Conservation (phyloP, 768 basidiomycete species). For the Pseudohyphozyma bogoriensis region DNA sequence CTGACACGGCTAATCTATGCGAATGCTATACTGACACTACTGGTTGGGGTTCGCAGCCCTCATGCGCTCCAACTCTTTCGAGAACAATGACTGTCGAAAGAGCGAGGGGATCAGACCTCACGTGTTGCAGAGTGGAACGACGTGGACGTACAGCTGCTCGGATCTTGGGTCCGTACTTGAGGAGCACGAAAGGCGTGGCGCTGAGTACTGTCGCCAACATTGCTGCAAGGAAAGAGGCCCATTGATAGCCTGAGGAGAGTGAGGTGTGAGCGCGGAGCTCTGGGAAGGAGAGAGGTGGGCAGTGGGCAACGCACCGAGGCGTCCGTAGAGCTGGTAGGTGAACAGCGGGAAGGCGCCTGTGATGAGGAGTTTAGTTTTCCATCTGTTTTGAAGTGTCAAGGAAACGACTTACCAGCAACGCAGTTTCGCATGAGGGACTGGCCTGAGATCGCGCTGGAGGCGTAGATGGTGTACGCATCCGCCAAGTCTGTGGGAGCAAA, state of each 20-base stretch:
- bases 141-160: conserved; percentile 33
- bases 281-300: conserved; percentile 9
- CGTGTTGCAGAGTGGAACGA: background rate
- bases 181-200: conserved; percentile 3
- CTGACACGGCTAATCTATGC: too few species aligned
- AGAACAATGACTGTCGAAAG: conserved; percentile 10
- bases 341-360: conserved; percentile 57
- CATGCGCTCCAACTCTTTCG: conserved; percentile 25
- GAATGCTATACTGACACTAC: too few species aligned
- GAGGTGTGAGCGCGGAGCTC: background rate
- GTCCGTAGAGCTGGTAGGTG: conserved; percentile 49
- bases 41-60: too few species aligned
- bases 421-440: conserved; percentile 31
- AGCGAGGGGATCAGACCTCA: background rate
- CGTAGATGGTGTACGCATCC: conserved; percentile 38
- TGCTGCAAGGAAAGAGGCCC: conserved; percentile 32
- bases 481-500: too few species aligned
- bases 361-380: too few species aligned
- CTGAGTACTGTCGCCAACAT: conserved; percentile 1
- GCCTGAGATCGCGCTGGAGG: conserved; percentile 34
- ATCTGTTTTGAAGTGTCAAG: too few species aligned
- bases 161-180: conserved; percentile 29
- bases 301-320: conserved; percentile 47
- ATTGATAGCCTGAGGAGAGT: conserved; percentile 28
- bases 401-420: too few species aligned